Base-by-base conservation (phyloP, 176 grass and related monocot species). In the Carex parvula region DNA sequence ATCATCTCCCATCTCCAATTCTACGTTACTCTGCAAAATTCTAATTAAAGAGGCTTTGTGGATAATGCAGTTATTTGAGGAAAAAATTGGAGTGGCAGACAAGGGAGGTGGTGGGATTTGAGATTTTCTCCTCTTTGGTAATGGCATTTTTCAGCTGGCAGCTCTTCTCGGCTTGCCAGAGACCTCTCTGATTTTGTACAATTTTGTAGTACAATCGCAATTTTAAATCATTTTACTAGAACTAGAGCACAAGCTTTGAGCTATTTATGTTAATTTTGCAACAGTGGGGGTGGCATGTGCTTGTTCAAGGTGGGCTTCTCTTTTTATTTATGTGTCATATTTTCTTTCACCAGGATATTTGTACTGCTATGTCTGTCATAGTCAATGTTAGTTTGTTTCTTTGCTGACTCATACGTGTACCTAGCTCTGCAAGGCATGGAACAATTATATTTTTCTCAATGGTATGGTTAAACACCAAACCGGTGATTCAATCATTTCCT, bases 81-180 rank as follows among this genome's bases (percentile, higher is more conserved):
- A 99, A 91, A 85, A 79, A 93, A 18, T 59, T 96, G 50, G 91
- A 85, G 33, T 99, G 97, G 93, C 91, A 99, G 14, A 92, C 93
- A 81, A 84, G 91, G 15, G 85, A 94, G 81, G 90, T 96, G 16
- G 91, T 96, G 2, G 84, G 93, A 29, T 99, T 96, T 22, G 91
- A 99, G 85, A 72, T 99, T 11, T 87, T 92, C 66, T 99, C 91
- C 80, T 99, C 97, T 0, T 62, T 99, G 84, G 67, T 91, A 42
- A 99, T 99, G 97, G 91, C 93, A 60, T 89, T 99, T 79, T 93
- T 99, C 81, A 99, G 90, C 81, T 99, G 97, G 91, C 97, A 99
- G 63, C 84, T 99, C 64, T 99, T 95, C 87, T 96, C 88, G 15
- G 93, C 97, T 94, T 99, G 97, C 68, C 97, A 99, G 87, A 92